Conservation (phyloP, 164 flowering plant species). For the Nymphaea colorata region DNA sequence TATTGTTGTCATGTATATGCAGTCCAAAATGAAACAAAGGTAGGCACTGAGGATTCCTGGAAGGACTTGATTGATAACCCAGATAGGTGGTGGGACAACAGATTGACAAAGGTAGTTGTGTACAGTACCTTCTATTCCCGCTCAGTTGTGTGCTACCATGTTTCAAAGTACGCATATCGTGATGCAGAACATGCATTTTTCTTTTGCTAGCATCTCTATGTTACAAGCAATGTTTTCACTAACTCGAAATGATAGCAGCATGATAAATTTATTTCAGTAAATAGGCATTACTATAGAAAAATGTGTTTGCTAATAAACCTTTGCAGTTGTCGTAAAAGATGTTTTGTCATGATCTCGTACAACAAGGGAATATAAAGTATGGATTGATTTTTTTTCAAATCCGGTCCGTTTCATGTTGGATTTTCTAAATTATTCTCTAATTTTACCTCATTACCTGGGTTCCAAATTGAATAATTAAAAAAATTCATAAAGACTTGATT, state of each 20-base stretch:
- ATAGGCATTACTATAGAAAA: not conserved
- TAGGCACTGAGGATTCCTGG: conserved; percentile 27
- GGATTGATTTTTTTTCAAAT: too few relatives aligned
- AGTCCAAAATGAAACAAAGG: too few relatives aligned
- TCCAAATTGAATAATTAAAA: too few relatives aligned
- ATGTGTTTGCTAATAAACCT: not conserved
- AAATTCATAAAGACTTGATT: not conserved
- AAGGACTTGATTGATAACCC: conserved; percentile 51
- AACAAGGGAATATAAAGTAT: too few relatives aligned
- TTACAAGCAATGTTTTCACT: not conserved
- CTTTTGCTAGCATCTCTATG: not conserved
- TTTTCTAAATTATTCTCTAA: too few relatives aligned
- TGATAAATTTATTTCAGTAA: too few relatives aligned
- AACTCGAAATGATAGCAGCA: not conserved
- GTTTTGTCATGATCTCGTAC: too few relatives aligned
- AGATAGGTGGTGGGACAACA: conserved; percentile 68
- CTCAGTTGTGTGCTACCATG: not conserved
- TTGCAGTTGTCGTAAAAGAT: not conserved
- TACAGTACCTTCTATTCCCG: not conserved
- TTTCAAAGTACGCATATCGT: not conserved
- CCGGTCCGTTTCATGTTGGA: too few relatives aligned
- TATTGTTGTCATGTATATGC: not conserved
- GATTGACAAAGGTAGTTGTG: conserved; percentile 32
- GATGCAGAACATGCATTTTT: not conserved
- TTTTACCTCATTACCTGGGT: too few relatives aligned